Evolutionary conservation across 495 filamentous ascomycete species (phyloP).

Genomic region (Annulohypoxylon moriforme): DNA sequence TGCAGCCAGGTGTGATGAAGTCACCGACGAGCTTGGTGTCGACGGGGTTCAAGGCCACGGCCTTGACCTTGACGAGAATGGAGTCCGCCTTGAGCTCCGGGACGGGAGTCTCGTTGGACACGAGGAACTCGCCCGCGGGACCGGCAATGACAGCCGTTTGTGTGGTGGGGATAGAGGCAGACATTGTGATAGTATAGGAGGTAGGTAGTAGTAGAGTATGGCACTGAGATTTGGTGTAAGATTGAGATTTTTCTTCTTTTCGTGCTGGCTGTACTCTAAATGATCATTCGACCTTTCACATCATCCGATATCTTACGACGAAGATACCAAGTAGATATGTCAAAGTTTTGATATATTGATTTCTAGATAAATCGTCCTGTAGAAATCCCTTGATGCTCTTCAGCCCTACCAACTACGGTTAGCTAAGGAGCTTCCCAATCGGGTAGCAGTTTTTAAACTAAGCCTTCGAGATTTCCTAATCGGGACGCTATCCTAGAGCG

Average conservation of each 20-base stretch:
- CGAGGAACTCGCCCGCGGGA: conserved; percentile 5
- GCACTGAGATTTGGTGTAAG: not conserved
- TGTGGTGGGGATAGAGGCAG: conserved; percentile 4
- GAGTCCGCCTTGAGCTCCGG: conserved; percentile 13
- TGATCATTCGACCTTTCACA: conserved; percentile 14
- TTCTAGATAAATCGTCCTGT: not conserved
- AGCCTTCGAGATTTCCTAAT: conserved; percentile 7
- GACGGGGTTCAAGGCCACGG: conserved; percentile 12
- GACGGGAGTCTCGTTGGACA: not conserved
- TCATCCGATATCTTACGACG: conserved; percentile 15
- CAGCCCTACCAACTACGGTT: conserved; percentile 3
- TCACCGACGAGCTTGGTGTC: conserved; percentile 10
- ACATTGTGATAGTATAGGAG: not conserved
- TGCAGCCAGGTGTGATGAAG: conserved; percentile 10
- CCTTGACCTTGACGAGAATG: conserved; percentile 4
- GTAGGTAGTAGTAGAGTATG: not conserved
- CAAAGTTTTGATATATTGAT: conserved; percentile 14
- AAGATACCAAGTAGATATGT: not conserved
- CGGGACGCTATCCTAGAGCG: not conserved
- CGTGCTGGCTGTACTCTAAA: conserved; percentile 13
- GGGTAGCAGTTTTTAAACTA: not conserved
- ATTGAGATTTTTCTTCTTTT: not conserved
- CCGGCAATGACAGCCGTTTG: conserved; percentile 14
- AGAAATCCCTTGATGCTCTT: not conserved
- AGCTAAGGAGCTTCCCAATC: conserved; percentile 2